Conservation (phyloP, 106 monocot species). For the Allium fistulosum region DNA sequence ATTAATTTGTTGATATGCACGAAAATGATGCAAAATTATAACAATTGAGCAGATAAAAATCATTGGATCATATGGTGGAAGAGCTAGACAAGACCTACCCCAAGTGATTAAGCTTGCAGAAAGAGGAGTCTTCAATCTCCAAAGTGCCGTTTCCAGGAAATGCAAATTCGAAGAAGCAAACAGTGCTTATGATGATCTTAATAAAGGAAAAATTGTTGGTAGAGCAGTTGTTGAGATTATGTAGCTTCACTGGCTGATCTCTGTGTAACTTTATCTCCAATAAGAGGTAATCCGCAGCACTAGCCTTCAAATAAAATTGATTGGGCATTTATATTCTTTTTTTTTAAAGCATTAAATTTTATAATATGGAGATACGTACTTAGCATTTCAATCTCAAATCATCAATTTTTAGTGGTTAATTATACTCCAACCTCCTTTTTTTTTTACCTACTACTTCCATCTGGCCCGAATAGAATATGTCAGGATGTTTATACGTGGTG, state of each 20-base stretch:
- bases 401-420: no score
- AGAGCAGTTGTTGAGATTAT: constrained; percentile 88
- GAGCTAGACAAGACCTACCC: constrained; percentile 98
- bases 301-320: no score
- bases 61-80: constrained; percentile 94
- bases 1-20: no score
- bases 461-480: no score
- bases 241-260: constrained; percentile 5
- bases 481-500: no score
- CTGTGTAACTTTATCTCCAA: neutral
- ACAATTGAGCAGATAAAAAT: constrained; percentile 66
- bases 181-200: constrained; percentile 69
- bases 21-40: constrained; percentile 1
- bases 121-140: constrained; percentile 65
- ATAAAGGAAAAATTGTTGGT: constrained; percentile 74
- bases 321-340: no score
- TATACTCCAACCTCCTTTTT: no score
- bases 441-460: no score
- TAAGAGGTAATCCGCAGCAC: neutral
- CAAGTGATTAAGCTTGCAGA: constrained; percentile 89
- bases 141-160: constrained; percentile 71
- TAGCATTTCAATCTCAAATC: no score
- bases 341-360: no score
- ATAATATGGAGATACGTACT: no score
- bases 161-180: constrained; percentile 85